Base-by-base conservation (phyloP, 768 basidiomycete species). In the Leccinum truebloodii region DNA sequence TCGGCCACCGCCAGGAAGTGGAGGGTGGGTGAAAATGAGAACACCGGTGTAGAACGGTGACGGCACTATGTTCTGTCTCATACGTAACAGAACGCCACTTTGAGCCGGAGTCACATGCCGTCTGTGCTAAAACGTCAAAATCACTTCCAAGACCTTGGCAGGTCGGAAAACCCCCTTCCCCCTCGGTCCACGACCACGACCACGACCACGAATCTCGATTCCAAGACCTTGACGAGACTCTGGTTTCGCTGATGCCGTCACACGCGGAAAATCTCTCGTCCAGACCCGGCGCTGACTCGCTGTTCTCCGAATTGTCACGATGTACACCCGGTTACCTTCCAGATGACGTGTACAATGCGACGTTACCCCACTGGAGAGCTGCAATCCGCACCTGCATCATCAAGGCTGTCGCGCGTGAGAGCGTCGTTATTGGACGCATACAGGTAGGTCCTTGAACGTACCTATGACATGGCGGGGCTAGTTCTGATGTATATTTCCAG, bases 351-450 rank as follows among this genome's bases (percentile, higher is more conserved):
- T 94, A 93, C 68, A 82, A 87, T 44, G 72, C 80, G 1, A 85
- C 80, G 1, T 70, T 94, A 60, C 81, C 84, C 6, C 73, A 78
- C 71, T 92, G 90, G 91, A 76, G 89, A 63, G 83, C 86, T 26
- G 79, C 75, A 0, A 74, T 90, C 44, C 82, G 92, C 20, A 71
- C 81, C 41, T 69, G 65, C 57, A 74, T 93, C 16, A 77, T 91
- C 44, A 73, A 70, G 59, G 75, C 71, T 41, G 82, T 93, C 22
- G 74, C 79, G 37, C 73, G 77, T 68, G 91, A 94, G 75, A 87
- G 86, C 4, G 64, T 75, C 63, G 64, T 85, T 35, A 77, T 93
- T 48, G 90, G 83, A 3, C 78, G 71, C 41, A 82, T 90, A 79
- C 91, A 93, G 83, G 91, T 85, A 41, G 54, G 77, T 69, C 4